Evolutionary conservation across 2,329 filamentous ascomycete species (phyloP).

Genomic region (Penicillium sp.): DNA sequence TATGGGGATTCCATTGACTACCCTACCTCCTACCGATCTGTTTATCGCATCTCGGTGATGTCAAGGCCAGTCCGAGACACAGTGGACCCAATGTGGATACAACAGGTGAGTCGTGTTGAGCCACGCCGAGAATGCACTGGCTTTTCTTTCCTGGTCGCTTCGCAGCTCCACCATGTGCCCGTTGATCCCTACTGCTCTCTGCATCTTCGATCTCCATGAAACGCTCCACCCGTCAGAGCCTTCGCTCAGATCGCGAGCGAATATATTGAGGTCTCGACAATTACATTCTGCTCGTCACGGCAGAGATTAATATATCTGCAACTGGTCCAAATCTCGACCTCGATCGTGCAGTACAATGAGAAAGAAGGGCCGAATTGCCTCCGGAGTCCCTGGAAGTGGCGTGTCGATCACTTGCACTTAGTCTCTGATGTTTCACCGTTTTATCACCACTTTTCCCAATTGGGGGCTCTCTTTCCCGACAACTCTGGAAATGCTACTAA

Average conservation of each 20-base stretch:
- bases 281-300: not conserved
- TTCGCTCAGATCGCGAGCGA: not conserved
- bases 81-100: slow-evolving; percentile 6
- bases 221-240: slow-evolving; percentile 10
- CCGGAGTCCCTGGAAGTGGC: not conserved
- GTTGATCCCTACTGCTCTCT: slow-evolving; percentile 14
- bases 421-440: not conserved
- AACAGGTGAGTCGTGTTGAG: not conserved
- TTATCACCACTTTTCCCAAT: not conserved
- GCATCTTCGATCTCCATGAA: slow-evolving; percentile 10
- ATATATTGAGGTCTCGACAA: not conserved
- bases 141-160: not conserved
- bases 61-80: slow-evolving; percentile 11
- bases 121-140: not conserved
- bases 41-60: slow-evolving; percentile 3
- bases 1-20: not conserved
- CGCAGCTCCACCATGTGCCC: not conserved
- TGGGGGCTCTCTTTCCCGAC: not conserved
- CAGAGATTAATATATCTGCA: not conserved
- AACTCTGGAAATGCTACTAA: not conserved
- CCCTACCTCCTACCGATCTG: not conserved
- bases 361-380: not conserved
- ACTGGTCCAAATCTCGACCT: not conserved
- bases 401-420: not conserved
- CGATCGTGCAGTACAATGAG: not conserved